phyloP scores from a whole-genome alignment of 345 rosid species.

The Bruguiera sexangula region DNA sequence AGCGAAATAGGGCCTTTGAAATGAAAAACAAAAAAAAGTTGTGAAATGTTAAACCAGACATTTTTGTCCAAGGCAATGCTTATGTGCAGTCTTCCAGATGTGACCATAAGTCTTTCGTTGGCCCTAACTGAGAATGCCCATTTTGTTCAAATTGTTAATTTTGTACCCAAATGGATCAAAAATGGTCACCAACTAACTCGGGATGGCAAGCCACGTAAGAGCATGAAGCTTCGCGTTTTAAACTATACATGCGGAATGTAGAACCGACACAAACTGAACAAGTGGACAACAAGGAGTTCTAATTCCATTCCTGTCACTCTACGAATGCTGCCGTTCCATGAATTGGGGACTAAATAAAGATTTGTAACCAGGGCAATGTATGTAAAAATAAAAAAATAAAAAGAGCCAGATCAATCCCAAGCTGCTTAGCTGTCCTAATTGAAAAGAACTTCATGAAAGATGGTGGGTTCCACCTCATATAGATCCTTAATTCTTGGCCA shows the following conservation, averaged over 20 bases:
- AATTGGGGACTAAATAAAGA: not conserved
- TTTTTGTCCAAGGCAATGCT: no score
- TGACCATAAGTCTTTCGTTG: no score
- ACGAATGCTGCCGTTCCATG: constrained; percentile 5
- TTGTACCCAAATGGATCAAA: no score
- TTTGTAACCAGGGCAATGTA: not conserved
- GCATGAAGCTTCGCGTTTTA: constrained; percentile 27
- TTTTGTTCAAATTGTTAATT: no score
- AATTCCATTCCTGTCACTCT: constrained; percentile 24
- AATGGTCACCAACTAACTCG: no score
- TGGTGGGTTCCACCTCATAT: constrained; percentile 20
- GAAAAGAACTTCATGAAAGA: not conserved
- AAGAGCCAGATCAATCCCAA: constrained; percentile 18
- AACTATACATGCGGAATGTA: constrained; percentile 50
- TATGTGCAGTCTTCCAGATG: no score
- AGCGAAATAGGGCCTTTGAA: no score
- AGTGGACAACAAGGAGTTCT: constrained; percentile 48
- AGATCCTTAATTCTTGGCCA: constrained; percentile 57
- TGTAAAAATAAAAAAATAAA: not conserved
- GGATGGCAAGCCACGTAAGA: constrained; percentile 13
- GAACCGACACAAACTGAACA: constrained; percentile 32
- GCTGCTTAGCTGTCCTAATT: not conserved
- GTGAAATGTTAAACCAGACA: no score
- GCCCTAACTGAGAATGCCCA: no score
- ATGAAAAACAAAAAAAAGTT: no score